A percentile compares a stretch with the other conserved stretches of the same genome.
Evolutionary conservation across 2,329 filamentous ascomycete genomes (phyloP).

Genomic region (Claviceps quebecensis): DNA sequence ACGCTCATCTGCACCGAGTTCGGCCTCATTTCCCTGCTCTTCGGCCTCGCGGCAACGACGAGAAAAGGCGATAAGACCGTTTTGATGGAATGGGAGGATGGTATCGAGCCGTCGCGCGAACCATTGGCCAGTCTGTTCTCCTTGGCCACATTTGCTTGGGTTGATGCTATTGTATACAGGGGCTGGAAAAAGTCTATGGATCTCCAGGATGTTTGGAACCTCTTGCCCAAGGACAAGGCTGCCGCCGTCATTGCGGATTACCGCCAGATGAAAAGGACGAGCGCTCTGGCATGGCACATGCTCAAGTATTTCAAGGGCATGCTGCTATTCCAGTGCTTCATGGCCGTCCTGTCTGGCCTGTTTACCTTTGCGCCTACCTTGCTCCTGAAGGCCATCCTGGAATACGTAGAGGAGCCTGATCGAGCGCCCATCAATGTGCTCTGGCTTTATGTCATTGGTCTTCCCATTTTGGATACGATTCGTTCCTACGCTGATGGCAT

Average conservation of each 20-base stretch:
- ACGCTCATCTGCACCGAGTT: conserved; percentile 62
- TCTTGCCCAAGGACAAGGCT: conserved; percentile 79
- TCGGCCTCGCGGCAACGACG: conserved; percentile 63
- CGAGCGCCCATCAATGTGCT: conserved; percentile 70
- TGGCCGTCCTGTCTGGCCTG: conserved; percentile 65
- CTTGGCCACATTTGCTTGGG: conserved; percentile 76
- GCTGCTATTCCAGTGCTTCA: conserved; percentile 62
- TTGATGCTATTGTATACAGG: conserved; percentile 76
- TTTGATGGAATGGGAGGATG: conserved; percentile 75
- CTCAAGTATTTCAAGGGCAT: conserved; percentile 69
- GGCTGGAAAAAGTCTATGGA: conserved; percentile 79
- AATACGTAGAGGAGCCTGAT: conserved; percentile 79
- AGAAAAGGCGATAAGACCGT: conserved; percentile 88
- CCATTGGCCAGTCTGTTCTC: conserved; percentile 82
- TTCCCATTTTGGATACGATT: conserved; percentile 70
- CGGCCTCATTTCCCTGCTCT: conserved; percentile 56
- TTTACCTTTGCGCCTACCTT: conserved; percentile 88
- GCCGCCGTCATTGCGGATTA: conserved; percentile 68
- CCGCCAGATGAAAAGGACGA: conserved; percentile 71
- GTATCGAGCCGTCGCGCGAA: conserved; percentile 74
- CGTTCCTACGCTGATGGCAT: conserved; percentile 75
- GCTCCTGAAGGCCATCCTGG: conserved; percentile 76
- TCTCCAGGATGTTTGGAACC: conserved; percentile 80
- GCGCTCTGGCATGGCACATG: conserved; percentile 64
- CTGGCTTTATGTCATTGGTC: conserved; percentile 87